A percentile compares a stretch with the other conserved stretches of the same genome.
Conservation (phyloP, 305 asterid genomes). For the Fraxinus xanthoxyloides region DNA sequence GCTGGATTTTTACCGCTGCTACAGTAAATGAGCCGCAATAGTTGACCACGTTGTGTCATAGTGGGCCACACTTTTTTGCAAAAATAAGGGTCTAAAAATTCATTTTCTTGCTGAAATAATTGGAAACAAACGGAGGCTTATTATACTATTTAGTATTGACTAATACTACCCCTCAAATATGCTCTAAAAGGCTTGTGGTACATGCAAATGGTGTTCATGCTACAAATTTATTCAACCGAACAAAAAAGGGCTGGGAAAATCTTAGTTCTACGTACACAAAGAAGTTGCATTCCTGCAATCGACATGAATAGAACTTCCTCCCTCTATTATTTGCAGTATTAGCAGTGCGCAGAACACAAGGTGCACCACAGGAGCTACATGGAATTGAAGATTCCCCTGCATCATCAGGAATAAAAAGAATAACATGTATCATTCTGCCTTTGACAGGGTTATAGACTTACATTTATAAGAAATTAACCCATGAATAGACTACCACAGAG, state of each 20-base stretch:
- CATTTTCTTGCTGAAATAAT: too few relatives aligned
- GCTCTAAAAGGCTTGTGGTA: neutral
- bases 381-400: conserved; percentile 74
- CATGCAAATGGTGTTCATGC: neutral
- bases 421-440: too few relatives aligned
- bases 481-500: neutral
- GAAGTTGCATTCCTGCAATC: conserved; percentile 74
- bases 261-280: conserved; percentile 65
- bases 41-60: too few relatives aligned
- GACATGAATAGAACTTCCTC: conserved; percentile 91
- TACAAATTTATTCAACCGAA: neutral
- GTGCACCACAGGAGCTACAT: conserved; percentile 74
- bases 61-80: too few relatives aligned
- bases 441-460: neutral
- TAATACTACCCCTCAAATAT: neutral
- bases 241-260: conserved; percentile 4
- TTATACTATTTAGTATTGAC: neutral
- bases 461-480: conserved; percentile 1
- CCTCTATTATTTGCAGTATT: conserved; percentile 85
- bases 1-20: too few relatives aligned
- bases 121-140: too few relatives aligned
- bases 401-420: neutral
- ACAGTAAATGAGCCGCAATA: too few relatives aligned
- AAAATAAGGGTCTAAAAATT: too few relatives aligned
- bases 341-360: conserved; percentile 78